Evolutionary conservation across 257 asterid genomes (phyloP).

Genomic region (Gentiana dahurica): DNA sequence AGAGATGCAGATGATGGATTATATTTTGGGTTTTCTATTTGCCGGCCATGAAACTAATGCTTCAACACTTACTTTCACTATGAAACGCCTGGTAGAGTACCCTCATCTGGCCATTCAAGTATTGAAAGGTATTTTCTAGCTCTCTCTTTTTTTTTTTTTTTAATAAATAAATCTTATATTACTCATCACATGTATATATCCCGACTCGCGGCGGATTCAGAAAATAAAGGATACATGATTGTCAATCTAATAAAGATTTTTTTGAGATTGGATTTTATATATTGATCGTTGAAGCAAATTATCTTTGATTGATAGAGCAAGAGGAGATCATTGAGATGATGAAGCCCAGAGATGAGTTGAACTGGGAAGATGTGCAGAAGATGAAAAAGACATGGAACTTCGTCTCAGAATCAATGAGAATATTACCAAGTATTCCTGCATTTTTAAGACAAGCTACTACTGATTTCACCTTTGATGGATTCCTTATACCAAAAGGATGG

Average conservation of each 20-base stretch:
- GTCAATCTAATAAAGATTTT: too few relatives aligned
- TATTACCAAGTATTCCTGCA: conserved; percentile 19
- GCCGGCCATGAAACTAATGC: conserved; percentile 47
- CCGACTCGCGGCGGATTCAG: too few relatives aligned
- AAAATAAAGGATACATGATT: background rate
- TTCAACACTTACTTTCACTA: conserved; percentile 34
- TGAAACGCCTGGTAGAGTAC: conserved; percentile 38
- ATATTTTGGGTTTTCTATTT: conserved; percentile 32
- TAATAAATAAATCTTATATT: too few relatives aligned
- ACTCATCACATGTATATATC: too few relatives aligned
- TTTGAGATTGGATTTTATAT: too few relatives aligned
- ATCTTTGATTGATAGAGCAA: conserved; percentile 17
- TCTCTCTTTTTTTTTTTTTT: too few relatives aligned
- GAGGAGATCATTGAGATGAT: conserved; percentile 14
- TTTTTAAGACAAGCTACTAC: conserved; percentile 17
- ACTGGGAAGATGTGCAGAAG: conserved; percentile 27
- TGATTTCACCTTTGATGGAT: conserved; percentile 7
- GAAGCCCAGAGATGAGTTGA: conserved; percentile 13
- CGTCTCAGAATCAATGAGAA: conserved; percentile 13
- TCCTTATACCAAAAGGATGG: conserved; percentile 21
- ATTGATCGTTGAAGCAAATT: background rate
- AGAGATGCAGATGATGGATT: conserved; percentile 54
- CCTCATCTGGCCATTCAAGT: conserved; percentile 45
- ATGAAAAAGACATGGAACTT: conserved; percentile 20
- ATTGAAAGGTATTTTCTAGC: conserved; percentile 20